Evolutionary conservation across 2,329 filamentous ascomycete species (phyloP), one percentile per base, ranked within the genome.

Genomic region (Trichoderma atroviride): DNA sequence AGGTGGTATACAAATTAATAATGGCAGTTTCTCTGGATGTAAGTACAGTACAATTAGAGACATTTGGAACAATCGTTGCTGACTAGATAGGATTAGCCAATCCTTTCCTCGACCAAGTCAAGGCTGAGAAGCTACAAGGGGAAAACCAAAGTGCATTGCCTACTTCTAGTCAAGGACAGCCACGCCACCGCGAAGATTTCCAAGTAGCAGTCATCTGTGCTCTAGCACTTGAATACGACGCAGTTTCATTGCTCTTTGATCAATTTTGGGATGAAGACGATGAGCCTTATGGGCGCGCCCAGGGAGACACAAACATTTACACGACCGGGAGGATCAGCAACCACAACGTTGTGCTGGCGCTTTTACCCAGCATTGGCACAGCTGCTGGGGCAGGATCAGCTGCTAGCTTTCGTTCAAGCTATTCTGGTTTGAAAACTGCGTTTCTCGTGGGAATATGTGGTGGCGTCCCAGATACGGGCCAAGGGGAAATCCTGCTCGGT

Each of bases 371-470:
- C 33, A 71, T 71, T 50, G 70, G 70, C 5, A 69, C 57, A 4
- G 61, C 47, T 53, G 72, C 52, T 16, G 73, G 74, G 0, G 76
- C 75, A 7, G 63, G 19, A 2, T 70, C 68, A 0, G 73, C 75
- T 0, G 47, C 72, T 1, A 69, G 68, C 29, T 61, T 79, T 19
- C 71, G 70, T 0, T 64, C 70, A 4, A 81, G 76, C 56, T 80
- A 77, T 61, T 57, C 60, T 4, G 61, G 71, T 2, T 70, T 81
- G 16, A 71, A 73, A 27, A 74, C 79, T 2, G 77, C 71, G 6
- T 63, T 81, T 4, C 33, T 81, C 0, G 76, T 79, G 3, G 79
- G 79, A 1, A 74, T 81, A 3, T 81, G 80, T 65, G 81, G 80
- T 5, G 80, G 76, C n/a, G 73, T 77, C 2, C 79, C 80, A 3